Evolutionary conservation across 1,139 yeast species (phyloP), one percentile per base, ranked within the genome.

Genomic region (Pichia sp.): DNA sequence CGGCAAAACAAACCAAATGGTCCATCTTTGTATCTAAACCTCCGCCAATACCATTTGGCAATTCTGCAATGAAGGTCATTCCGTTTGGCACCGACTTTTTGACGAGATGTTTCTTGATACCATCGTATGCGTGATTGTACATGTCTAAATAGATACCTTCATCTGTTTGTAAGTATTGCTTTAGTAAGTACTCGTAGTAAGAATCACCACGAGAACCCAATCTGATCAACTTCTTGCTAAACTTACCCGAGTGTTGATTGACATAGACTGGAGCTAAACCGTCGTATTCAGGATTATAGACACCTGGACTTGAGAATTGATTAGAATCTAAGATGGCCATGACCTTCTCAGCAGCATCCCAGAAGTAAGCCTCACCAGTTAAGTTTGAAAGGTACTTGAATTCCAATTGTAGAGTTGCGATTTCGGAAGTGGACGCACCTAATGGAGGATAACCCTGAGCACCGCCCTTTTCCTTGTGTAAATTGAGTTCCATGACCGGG

Each of bases 181-280:
- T 91, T 57, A 90, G 73, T 45, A 91, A 72, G 64, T 89, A 90
- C 67, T 91, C 97, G 61, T 91, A 91, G 64, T 90, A 91, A 1
- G 96, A 88, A 65, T 90, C 98, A 42, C 96, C 97, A 58, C 96
- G 75, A 1, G 96, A 86, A 0, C 97, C 97, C 50, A 91, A 69
- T 53, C 96, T 76, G 52, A 91, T 87, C 50, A 77, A 66, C 1
- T 63, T 60, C 0, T 89, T 90, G 53, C 73, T 79, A 64, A 78
- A 89, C 54, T 72, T 69, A 2, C 95, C 97, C 0, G 85, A 75
- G 34, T 81, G 83, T 3, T 96, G 94, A 40, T 79, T 72, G 35
- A 90, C 82, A 60, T 74, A 86, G 38, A 89, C 87, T 2, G 97
- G 96, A 1, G 79, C 96, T 43, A 91, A 73, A 0, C 96, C 96